Percentiles rank a stretch among this genome's conserved stretches.
Evolutionary conservation across 192 early-diverging fungal species (phyloP).

Genomic region (Coemansia sp.): DNA sequence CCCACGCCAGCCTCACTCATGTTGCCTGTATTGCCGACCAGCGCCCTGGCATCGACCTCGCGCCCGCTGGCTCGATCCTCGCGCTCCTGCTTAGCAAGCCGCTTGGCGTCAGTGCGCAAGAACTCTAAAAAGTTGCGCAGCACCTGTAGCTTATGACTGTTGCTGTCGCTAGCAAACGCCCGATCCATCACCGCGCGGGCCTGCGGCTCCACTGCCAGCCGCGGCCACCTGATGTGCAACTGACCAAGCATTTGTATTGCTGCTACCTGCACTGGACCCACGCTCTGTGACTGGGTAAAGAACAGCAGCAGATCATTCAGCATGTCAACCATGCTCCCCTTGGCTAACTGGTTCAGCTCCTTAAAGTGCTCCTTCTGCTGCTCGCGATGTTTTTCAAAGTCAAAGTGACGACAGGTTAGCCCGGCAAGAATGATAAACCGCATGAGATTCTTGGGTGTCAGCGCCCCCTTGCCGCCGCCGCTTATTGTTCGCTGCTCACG

Average conservation of each 20-base stretch:
- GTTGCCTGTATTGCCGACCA: constrained; percentile 80
- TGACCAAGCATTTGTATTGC: constrained; percentile 68
- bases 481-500: constrained; percentile 45
- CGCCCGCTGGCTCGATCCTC: constrained; percentile 33
- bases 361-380: constrained; percentile 38
- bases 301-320: constrained; percentile 49
- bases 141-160: constrained; percentile 64
- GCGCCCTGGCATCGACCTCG: constrained; percentile 67
- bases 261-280: constrained; percentile 52
- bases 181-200: constrained; percentile 67
- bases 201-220: constrained; percentile 57
- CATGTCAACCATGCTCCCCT: constrained; percentile 23
- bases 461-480: constrained; percentile 14
- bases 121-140: constrained; percentile 72
- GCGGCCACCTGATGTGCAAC: constrained; percentile 70
- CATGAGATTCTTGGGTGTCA: constrained; percentile 54
- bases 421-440: constrained; percentile 75
- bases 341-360: constrained; percentile 37
- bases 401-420: constrained; percentile 72
- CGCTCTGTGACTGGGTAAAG: constrained; percentile 35
- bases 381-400: constrained; percentile 66
- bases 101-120: constrained; percentile 62
- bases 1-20: constrained; percentile 86
- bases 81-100: constrained; percentile 54
- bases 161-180: constrained; percentile 56